Percentiles rank a stretch among this genome's conserved stretches.
phyloP scores from a whole-genome alignment of 441 rosid genomes.

The Gossypium schwendimanii region DNA sequence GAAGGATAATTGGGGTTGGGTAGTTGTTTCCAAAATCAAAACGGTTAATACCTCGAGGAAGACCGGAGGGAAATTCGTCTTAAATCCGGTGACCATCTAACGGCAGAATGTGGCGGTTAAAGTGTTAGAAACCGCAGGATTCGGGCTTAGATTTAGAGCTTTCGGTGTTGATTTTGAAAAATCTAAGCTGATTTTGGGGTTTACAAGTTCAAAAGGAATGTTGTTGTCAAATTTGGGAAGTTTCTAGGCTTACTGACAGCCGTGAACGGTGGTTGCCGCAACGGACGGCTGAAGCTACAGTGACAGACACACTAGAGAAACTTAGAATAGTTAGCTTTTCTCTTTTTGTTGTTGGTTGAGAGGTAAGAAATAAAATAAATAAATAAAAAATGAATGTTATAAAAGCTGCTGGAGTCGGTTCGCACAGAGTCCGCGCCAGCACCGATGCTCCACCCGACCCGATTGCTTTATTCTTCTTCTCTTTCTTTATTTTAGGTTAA shows the following conservation, averaged over 20 bases:
- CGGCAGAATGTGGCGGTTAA: conserved; percentile 1
- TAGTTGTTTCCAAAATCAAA: background rate
- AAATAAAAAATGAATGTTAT: background rate
- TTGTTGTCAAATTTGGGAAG: background rate
- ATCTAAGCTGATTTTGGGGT: background rate
- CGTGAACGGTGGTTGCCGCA: conserved; percentile 2
- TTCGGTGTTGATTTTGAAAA: background rate
- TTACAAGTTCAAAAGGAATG: background rate
- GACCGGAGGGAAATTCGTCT: background rate
- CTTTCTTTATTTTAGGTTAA: background rate
- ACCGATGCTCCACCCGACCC: background rate
- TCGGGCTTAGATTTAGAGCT: background rate
- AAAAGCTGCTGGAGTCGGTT: background rate
- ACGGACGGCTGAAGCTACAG: background rate
- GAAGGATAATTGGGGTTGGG: background rate
- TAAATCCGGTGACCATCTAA: conserved; percentile 2
- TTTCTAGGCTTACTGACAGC: background rate
- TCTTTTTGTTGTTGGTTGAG: background rate
- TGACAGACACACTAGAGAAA: background rate
- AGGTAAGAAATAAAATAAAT: background rate
- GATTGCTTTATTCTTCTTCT: background rate
- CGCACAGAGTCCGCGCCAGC: background rate
- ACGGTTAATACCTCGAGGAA: background rate
- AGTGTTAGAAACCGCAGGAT: background rate
- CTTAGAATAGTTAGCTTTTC: background rate